Evolutionary conservation across 148 eudicot genomes (phyloP).

Genomic region (Oxyria digyna): DNA sequence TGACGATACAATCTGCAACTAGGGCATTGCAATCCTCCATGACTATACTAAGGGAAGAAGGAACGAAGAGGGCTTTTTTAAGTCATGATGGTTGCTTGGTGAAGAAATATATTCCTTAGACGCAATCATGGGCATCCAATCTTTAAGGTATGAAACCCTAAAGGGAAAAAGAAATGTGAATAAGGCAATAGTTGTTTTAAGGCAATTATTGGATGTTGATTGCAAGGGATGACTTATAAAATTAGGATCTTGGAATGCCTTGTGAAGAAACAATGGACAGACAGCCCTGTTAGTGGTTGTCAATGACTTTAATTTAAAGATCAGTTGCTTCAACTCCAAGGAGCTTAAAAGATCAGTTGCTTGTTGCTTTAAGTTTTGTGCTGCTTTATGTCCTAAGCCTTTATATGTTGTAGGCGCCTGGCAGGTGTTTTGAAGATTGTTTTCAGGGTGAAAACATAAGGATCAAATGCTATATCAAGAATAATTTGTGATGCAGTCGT

Average conservation of each 20-base stretch:
- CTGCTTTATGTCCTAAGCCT: background rate
- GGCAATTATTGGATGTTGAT: background rate
- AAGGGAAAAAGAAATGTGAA: background rate
- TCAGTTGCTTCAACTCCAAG: background rate
- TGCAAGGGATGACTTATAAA: background rate
- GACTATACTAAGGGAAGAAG: slow-evolving; percentile 3
- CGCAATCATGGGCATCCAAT: slow-evolving; percentile 18
- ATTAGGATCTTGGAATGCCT: background rate
- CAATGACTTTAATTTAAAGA: background rate
- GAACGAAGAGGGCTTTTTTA: slow-evolving; percentile 2
- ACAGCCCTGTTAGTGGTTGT: background rate
- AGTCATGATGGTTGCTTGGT: slow-evolving; percentile 26
- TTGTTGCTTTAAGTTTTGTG: slow-evolving; percentile 7
- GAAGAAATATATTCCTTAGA: slow-evolving; percentile 34
- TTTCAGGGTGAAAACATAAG: background rate
- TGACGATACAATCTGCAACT: slow-evolving; percentile 58
- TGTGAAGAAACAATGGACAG: slow-evolving; percentile 2
- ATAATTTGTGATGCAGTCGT: background rate
- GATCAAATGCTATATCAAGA: background rate
- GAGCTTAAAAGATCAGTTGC: background rate
- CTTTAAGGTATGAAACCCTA: slow-evolving; percentile 20
- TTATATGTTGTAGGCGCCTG: background rate
- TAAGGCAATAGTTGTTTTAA: background rate
- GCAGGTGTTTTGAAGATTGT: background rate
- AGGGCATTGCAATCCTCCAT: slow-evolving; percentile 54